These are phyloP conservation scores for Penicillium goetzii DNA, from an alignment of 495 filamentous ascomycete genomes.

Conservation along the genomic window DNA sequence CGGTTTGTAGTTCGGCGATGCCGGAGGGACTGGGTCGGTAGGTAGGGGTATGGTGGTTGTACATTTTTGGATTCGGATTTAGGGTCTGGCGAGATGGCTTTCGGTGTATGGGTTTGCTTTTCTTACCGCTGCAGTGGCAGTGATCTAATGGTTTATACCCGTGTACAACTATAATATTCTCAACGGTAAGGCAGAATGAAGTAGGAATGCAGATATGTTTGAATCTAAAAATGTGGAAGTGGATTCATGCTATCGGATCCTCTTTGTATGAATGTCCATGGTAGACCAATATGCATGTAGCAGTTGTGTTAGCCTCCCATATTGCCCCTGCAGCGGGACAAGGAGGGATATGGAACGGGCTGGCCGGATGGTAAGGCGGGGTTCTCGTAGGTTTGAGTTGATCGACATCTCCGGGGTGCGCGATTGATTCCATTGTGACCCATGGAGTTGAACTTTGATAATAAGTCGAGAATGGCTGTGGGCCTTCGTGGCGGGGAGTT, in stretches of 20 bases:
- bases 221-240: constrained; percentile 1
- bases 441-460: neutral
- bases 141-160: constrained; percentile 26
- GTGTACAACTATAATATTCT: constrained; percentile 26
- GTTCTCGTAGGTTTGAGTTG: neutral
- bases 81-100: neutral
- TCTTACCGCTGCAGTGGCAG: neutral
- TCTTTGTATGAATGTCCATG: constrained; percentile 1
- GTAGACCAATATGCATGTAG: neutral
- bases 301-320: neutral
- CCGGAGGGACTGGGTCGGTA: constrained; percentile 8
- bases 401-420: neutral
- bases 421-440: neutral
- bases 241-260: neutral
- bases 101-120: constrained; percentile 10
- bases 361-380: neutral
- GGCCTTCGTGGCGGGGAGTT: neutral
- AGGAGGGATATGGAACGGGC: neutral
- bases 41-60: constrained; percentile 5
- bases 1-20: constrained; percentile 27
- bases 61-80: neutral
- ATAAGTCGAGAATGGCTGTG: neutral
- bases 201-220: constrained; percentile 10
- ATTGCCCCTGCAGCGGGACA: neutral
- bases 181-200: neutral